Percentiles rank a stretch among this genome's conserved stretches.
These are phyloP conservation scores for Macrolepiota albuminosa DNA, from an alignment of 768 basidiomycete genomes.

Conservation along the genomic window DNA sequence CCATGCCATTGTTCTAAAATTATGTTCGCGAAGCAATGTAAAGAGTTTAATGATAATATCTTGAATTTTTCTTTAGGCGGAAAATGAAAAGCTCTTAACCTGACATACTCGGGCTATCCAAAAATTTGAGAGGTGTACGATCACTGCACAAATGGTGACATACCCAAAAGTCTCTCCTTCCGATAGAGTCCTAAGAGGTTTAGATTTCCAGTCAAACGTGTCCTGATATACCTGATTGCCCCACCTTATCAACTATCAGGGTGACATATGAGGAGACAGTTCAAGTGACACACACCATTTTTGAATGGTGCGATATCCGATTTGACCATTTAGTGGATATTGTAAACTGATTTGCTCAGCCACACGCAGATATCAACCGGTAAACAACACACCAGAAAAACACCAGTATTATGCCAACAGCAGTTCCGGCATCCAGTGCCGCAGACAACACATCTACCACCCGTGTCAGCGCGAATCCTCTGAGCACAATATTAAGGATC, in stretches of 20 bases:
- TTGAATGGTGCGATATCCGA: conserved; percentile 32
- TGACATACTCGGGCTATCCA: background rate
- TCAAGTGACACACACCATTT: conserved; percentile 24
- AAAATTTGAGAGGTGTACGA: background rate
- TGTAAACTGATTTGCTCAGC: conserved; percentile 28
- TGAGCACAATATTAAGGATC: conserved; percentile 8
- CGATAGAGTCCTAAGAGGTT: conserved; percentile 21
- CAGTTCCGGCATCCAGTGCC: conserved; percentile 70
- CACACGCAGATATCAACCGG: background rate
- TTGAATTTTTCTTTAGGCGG: background rate
- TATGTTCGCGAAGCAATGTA: background rate
- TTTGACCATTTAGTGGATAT: conserved; percentile 37
- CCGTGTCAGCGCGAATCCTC: background rate
- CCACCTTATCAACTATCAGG: conserved; percentile 7
- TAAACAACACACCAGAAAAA: conserved; percentile 54
- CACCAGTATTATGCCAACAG: conserved; percentile 59
- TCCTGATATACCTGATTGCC: conserved; percentile 28
- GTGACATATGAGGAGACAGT: background rate
- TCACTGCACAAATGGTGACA: background rate
- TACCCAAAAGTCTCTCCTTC: conserved; percentile 33
- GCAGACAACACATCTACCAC: conserved; percentile 64
- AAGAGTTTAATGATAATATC: background rate
- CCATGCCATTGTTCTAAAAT: background rate
- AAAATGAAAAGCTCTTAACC: background rate
- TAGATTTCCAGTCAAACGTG: conserved; percentile 30